Evolutionary conservation across 345 rosid genomes (phyloP).

Genomic region (Crucihimalaya himalaica): DNA sequence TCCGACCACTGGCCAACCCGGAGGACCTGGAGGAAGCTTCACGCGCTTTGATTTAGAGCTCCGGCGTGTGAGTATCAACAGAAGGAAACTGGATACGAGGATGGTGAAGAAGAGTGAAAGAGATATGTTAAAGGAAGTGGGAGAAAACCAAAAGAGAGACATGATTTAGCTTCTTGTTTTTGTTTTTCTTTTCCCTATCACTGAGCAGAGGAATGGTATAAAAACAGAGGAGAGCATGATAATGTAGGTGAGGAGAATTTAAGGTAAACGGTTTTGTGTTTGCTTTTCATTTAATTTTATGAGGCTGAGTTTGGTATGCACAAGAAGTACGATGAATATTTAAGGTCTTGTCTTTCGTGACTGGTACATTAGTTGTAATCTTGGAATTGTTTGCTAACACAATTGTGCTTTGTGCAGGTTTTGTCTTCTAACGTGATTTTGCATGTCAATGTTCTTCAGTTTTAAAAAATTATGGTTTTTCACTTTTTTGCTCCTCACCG

Average conservation of each 20-base stretch:
- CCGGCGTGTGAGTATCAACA: conserved; percentile 40
- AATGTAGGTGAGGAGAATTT: conserved; percentile 33
- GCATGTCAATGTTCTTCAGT: background rate
- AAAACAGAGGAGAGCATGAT: conserved; percentile 39
- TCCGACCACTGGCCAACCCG: conserved; percentile 89
- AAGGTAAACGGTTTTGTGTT: conserved; percentile 13
- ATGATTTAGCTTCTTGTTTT: conserved; percentile 13
- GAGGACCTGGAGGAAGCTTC: conserved; percentile 89
- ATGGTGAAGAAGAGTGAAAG: conserved; percentile 29
- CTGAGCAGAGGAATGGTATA: conserved; percentile 18
- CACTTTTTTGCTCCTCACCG: background rate
- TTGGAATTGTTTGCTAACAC: background rate
- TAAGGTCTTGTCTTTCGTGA: background rate
- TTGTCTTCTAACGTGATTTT: background rate
- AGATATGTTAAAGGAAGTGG: conserved; percentile 2
- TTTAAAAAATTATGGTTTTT: too few species aligned
- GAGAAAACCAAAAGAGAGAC: conserved; percentile 27
- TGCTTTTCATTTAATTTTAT: conserved; percentile 8
- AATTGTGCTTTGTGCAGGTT: background rate
- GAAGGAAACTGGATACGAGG: conserved; percentile 42
- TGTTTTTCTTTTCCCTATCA: background rate
- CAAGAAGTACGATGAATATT: background rate
- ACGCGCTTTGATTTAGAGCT: conserved; percentile 30
- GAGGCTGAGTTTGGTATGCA: conserved; percentile 25
- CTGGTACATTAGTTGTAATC: background rate